phyloP scores from a whole-genome alignment of 2,329 filamentous ascomycete species.

The Fusarium equiseti region DNA sequence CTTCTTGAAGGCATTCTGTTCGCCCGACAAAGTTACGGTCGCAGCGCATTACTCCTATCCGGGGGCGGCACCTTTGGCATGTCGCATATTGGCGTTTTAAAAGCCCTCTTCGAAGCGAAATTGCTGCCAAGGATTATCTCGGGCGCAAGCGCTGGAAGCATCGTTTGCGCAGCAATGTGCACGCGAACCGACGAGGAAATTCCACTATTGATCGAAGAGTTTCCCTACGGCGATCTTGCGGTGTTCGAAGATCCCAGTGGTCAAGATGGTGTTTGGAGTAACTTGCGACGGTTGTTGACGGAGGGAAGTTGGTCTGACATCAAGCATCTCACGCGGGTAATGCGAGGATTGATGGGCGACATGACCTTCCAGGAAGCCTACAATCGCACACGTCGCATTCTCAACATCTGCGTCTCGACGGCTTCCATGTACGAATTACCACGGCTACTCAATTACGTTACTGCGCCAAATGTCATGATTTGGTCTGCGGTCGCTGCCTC shows the following conservation, averaged over 20 bases:
- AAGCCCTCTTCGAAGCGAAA: slow-evolving; percentile 79
- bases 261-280: slow-evolving; percentile 73
- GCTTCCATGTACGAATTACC: slow-evolving; percentile 90
- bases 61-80: slow-evolving; percentile 92
- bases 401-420: slow-evolving; percentile 94
- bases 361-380: slow-evolving; percentile 97
- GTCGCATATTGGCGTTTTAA: slow-evolving; percentile 90
- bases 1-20: slow-evolving; percentile 76
- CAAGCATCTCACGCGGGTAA: slow-evolving; percentile 81
- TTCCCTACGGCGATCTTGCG: slow-evolving; percentile 82
- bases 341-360: slow-evolving; percentile 84
- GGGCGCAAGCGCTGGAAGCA: slow-evolving; percentile 87
- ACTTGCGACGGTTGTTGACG: slow-evolving; percentile 80
- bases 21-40: slow-evolving; percentile 84
- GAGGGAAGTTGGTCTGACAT: slow-evolving; percentile 89
- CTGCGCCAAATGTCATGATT: slow-evolving; percentile 92
- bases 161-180: slow-evolving; percentile 85
- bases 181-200: slow-evolving; percentile 83
- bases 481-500: slow-evolving; percentile 98
- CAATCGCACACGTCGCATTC: slow-evolving; percentile 89
- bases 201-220: slow-evolving; percentile 73
- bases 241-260: slow-evolving; percentile 77
- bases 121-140: slow-evolving; percentile 89
- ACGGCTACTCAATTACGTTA: slow-evolving; percentile 89
- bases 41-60: slow-evolving; percentile 84